Conservation (phyloP, 805 yeast species). For the Candida caryicola region DNA sequence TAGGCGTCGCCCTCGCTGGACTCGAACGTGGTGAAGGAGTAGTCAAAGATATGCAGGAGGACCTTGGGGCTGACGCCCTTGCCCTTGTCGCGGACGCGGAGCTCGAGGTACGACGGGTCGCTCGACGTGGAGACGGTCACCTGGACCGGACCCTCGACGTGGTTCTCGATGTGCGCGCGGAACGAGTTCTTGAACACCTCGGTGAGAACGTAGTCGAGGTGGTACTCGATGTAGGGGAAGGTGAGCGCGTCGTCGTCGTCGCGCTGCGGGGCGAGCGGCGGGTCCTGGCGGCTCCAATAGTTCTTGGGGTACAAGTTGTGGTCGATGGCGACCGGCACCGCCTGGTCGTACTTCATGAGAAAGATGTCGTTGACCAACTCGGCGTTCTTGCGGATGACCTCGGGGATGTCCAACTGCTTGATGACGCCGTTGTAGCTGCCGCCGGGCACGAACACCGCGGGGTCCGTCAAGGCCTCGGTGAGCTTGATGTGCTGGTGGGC, state of each 20-base stretch:
- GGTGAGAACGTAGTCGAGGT: constrained; percentile 81
- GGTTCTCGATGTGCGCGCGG: constrained; percentile 80
- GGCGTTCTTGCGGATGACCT: constrained; percentile 60
- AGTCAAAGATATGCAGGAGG: constrained; percentile 72
- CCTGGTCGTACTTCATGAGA: constrained; percentile 75
- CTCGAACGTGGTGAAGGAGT: constrained; percentile 80
- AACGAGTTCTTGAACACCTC: constrained; percentile 86
- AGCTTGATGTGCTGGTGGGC: constrained; percentile 82
- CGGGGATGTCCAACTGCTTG: constrained; percentile 60
- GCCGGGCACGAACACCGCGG: constrained; percentile 54
- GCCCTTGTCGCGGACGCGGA: constrained; percentile 82
- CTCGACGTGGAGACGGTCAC: constrained; percentile 37
- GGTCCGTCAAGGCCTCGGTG: constrained; percentile 35
- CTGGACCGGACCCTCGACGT: constrained; percentile 36
- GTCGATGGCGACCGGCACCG: constrained; percentile 59
- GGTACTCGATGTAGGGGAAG: constrained; percentile 84
- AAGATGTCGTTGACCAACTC: constrained; percentile 82
- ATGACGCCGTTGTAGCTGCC: constrained; percentile 55
- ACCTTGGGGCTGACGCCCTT: constrained; percentile 77
- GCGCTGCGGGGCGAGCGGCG: constrained; percentile 16
- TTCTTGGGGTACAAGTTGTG: constrained; percentile 27
- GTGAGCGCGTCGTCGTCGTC: constrained; percentile 46
- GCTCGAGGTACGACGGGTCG: constrained; percentile 49
- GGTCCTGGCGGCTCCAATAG: constrained; percentile 29
- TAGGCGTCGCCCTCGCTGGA: constrained; percentile 55